Base-by-base conservation (phyloP, 345 rosid species). In the Pelargonium nanum region DNA sequence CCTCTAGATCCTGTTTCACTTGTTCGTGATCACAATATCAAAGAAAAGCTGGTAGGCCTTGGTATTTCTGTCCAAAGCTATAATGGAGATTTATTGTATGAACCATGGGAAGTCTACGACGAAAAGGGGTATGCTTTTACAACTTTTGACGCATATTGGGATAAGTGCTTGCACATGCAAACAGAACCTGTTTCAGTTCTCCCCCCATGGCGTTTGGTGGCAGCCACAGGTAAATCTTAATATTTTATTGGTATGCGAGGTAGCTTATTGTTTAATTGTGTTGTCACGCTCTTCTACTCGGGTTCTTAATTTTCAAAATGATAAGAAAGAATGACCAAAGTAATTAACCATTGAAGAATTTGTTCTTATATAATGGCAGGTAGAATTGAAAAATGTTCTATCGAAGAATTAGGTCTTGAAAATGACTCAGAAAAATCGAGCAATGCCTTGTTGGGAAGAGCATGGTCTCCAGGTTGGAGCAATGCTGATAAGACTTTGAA, bases 401-500 rank as follows among this genome's bases (percentile, higher is more conserved):
- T 86, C 9, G 98, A 89, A 64, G 85, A 80, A 57, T 72, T 92
- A 55, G 93, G 83, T 26, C 85, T 92, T 12, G 98, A 92, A 76
- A 62, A 88, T 51, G 95, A 88, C 65, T 71, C 87, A 0, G 98
- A 89, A 34, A 92, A 85, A 62, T 70, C 95, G 20, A 88, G 95
- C 75, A 92, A 89, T 58, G 93, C 89, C 10, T 75, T 92, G 68
- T 64, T 92, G 69, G 87, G 93, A 59, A 83, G 93, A 74, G 95
- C 76, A 45, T 92, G 98, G 98, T 82, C 89, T 9, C 96, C 98
- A 0, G 98, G 98, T 19, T 89, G 98, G 96, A 68, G 77, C 75
- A 81, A 83, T n/a, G 98, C 93, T 54, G 85, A 85, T 58, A 85
- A 83, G 77, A 68, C 70, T 62, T 73, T 89, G 58, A 74, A 63